Conservation (phyloP, 140 eudicot genomes). For the Flaveria floridana region DNA sequence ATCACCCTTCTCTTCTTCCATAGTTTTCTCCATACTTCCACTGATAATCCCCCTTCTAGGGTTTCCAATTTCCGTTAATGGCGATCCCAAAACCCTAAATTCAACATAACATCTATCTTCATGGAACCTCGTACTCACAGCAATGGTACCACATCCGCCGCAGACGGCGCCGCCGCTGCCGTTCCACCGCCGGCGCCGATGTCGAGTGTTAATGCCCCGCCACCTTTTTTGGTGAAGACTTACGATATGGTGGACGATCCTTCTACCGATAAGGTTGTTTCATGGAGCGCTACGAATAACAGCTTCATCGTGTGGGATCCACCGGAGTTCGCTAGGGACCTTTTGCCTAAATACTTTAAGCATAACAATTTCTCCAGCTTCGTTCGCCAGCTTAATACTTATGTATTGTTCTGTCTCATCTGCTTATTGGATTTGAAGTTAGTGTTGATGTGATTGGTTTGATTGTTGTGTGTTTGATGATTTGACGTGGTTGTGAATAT, state of each 20-base stretch:
- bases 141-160: conserved; percentile 18
- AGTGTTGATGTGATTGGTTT: background rate
- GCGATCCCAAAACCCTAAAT: conserved; percentile 28
- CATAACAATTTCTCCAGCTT: conserved; percentile 87
- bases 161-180: conserved; percentile 25
- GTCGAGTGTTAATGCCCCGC: conserved; percentile 55
- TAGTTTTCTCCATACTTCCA: conserved; percentile 37
- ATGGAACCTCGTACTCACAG: conserved; percentile 30
- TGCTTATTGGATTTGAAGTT: conserved; percentile 9
- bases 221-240: conserved; percentile 80
- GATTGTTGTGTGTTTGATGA: conserved; percentile 9
- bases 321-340: conserved; percentile 70
- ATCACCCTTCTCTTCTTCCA: conserved; percentile 33
- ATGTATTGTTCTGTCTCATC: conserved; percentile 42
- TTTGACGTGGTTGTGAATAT: conserved; percentile 2
- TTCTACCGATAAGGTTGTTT: conserved; percentile 66
- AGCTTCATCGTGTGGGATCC: conserved; percentile 92
- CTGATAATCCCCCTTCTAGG: conserved; percentile 17
- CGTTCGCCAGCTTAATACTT: conserved; percentile 86
- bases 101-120: background rate
- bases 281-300: conserved; percentile 76
- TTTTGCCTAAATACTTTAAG: conserved; percentile 79
- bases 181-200: conserved; percentile 59
- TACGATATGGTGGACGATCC: conserved; percentile 94
- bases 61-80: conserved; percentile 31